These are phyloP conservation scores for Verticillium nubilum DNA, from an alignment of 2,329 filamentous ascomycete species.

Conservation along the genomic window DNA sequence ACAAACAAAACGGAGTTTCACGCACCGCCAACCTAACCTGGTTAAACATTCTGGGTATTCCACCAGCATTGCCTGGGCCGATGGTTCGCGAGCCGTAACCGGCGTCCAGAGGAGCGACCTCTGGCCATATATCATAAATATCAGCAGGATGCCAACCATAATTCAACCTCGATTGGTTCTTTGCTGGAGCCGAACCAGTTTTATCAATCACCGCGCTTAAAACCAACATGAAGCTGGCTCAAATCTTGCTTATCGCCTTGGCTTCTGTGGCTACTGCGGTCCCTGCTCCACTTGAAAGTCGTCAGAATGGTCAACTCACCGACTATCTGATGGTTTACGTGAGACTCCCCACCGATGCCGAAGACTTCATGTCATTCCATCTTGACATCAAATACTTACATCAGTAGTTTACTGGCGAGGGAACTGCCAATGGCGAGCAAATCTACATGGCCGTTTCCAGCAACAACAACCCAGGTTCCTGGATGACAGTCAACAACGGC, in stretches of 20 bases:
- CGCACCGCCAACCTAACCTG: neutral
- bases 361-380: neutral
- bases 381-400: neutral
- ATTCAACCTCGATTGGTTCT: too few species aligned
- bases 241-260: neutral
- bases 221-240: neutral
- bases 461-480: constrained; percentile 34
- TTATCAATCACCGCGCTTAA: too few species aligned
- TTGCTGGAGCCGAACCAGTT: too few species aligned
- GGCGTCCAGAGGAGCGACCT: too few species aligned
- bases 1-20: neutral
- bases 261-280: neutral
- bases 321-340: neutral
- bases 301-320: neutral
- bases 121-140: too few species aligned
- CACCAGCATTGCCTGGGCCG: too few species aligned
- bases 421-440: constrained; percentile 25
- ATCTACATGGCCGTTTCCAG: constrained; percentile 33
- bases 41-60: neutral
- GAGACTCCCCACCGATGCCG: neutral
- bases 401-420: constrained; percentile 27
- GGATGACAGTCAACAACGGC: constrained; percentile 31
- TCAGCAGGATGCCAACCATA: too few species aligned
- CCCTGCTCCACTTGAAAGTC: neutral
- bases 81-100: too few species aligned